A percentile compares a stretch with the other conserved stretches of the same genome.
Evolutionary conservation across 257 asterid genomes (phyloP).

Genomic region (Prunella vulgaris): DNA sequence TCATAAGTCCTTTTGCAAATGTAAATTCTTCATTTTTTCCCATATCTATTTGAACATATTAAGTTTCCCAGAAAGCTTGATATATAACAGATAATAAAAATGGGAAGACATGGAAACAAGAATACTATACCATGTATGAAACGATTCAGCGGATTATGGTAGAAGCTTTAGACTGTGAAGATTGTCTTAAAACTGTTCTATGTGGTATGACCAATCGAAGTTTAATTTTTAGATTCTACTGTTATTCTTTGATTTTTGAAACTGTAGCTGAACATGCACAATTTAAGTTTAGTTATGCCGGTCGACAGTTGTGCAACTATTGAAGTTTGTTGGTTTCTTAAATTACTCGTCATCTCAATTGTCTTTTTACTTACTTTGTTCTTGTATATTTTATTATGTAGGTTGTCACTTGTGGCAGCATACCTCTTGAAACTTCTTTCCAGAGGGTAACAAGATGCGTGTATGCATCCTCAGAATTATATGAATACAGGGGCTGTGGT

Average conservation of each 20-base stretch:
- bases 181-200: background rate
- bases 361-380: background rate
- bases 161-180: background rate
- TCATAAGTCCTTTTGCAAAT: background rate
- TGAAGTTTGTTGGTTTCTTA: background rate
- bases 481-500: slow-evolving; percentile 75
- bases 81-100: background rate
- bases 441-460: slow-evolving; percentile 82
- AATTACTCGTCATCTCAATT: slow-evolving; percentile 7
- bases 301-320: background rate
- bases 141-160: background rate
- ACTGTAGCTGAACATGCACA: background rate
- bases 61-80: background rate
- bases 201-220: background rate
- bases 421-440: slow-evolving; percentile 93
- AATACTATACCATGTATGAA: background rate
- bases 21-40: background rate
- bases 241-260: slow-evolving; percentile 6
- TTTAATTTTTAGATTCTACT: background rate
- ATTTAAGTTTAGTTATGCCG: background rate
- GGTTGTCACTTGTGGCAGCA: slow-evolving; percentile 98
- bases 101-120: background rate
- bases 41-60: background rate
- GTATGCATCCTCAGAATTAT: slow-evolving; percentile 74
- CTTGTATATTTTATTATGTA: slow-evolving; percentile 19